These are phyloP conservation scores for Daedaleopsis sinensis DNA, from an alignment of 768 basidiomycete species.

Conservation along the genomic window DNA sequence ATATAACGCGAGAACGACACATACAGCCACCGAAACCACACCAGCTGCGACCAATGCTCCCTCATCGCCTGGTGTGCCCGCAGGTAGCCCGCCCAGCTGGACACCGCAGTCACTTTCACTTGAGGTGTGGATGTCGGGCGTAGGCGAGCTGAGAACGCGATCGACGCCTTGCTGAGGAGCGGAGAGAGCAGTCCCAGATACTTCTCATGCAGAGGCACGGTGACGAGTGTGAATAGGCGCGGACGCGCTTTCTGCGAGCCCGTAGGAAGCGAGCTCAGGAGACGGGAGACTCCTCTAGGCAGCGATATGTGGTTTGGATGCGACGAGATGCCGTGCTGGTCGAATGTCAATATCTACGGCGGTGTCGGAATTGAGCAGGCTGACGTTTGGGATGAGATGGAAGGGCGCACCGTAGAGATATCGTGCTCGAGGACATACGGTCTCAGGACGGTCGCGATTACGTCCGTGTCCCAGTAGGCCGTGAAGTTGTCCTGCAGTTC, in stretches of 20 bases:
- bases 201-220: constrained; percentile 58
- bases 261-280: constrained; percentile 33
- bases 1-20: constrained; percentile 81
- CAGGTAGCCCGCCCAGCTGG: constrained; percentile 57
- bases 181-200: constrained; percentile 62
- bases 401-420: constrained; percentile 58
- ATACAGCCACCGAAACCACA: constrained; percentile 91
- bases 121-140: background rate
- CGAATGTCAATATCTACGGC: constrained; percentile 83
- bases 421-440: constrained; percentile 59
- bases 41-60: constrained; percentile 73
- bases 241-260: constrained; percentile 32
- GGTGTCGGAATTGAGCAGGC: background rate
- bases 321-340: constrained; percentile 64
- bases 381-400: background rate
- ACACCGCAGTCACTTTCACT: constrained; percentile 51
- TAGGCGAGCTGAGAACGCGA: constrained; percentile 27
- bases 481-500: constrained; percentile 78
- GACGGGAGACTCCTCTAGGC: constrained; percentile 52
- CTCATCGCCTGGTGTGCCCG: constrained; percentile 69
- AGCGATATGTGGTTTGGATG: constrained; percentile 89
- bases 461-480: constrained; percentile 58
- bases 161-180: constrained; percentile 49
- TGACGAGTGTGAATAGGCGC: constrained; percentile 61
- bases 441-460: constrained; percentile 60